Evolutionary conservation across 768 basidiomycete species (phyloP).

Genomic region (Neoboletus subvelutipes): DNA sequence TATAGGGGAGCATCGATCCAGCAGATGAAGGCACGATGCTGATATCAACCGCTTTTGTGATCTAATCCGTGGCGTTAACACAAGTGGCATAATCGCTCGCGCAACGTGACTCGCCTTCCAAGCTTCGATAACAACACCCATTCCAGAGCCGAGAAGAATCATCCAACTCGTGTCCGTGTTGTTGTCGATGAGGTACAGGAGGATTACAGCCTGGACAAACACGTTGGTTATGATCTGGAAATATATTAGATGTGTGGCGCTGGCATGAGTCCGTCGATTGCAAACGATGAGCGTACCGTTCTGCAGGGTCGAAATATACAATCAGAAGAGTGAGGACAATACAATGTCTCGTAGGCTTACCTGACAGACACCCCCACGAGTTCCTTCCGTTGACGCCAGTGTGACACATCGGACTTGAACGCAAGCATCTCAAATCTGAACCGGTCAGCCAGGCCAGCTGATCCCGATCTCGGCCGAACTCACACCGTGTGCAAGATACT

Average conservation of each 20-base stretch:
- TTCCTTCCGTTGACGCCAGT: constrained; percentile 94
- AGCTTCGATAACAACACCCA: constrained; percentile 82
- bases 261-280: constrained; percentile 11
- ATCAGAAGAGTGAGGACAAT: constrained; percentile 17
- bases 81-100: constrained; percentile 11
- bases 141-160: constrained; percentile 88
- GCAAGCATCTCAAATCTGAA: constrained; percentile 91
- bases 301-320: constrained; percentile 33
- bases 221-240: constrained; percentile 84
- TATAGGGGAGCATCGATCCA: constrained; percentile 74
- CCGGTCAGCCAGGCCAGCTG: constrained; percentile 10
- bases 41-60: constrained; percentile 91
- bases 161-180: constrained; percentile 97
- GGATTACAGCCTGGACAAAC: constrained; percentile 85
- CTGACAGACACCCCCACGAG: constrained; percentile 93
- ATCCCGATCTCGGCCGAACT: constrained; percentile 31
- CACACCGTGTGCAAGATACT: constrained; percentile 85
- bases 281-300: constrained; percentile 46
- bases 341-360: constrained; percentile 39
- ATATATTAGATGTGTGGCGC: constrained; percentile 12
- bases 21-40: constrained; percentile 57
- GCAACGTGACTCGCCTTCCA: constrained; percentile 70
- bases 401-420: constrained; percentile 91
- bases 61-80: constrained; percentile 41
- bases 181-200: constrained; percentile 93